Percentiles rank a stretch among this genome's conserved stretches.
These are phyloP conservation scores for Pyrus bretschneideri DNA, from an alignment of 306 rosid species.

Conservation along the genomic window DNA sequence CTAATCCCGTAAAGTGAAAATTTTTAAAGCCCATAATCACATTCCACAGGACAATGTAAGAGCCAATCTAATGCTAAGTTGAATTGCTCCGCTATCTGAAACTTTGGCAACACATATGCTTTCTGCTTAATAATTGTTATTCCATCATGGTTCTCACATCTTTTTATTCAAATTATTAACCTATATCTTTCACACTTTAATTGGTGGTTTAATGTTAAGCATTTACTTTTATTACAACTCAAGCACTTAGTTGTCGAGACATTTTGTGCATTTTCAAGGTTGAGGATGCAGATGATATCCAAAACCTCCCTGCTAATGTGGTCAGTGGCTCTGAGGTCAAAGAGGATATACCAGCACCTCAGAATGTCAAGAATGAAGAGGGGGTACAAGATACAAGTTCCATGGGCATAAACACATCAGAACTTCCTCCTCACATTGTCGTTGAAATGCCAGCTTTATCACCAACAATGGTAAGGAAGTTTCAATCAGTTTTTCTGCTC, in stretches of 20 bases:
- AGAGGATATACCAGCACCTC: conserved; percentile 34
- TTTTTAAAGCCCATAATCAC: background rate
- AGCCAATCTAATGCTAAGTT: background rate
- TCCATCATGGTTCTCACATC: background rate
- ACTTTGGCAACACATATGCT: background rate
- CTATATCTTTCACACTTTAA: background rate
- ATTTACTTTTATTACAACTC: conserved; percentile 6
- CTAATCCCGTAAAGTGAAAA: background rate
- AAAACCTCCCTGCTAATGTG: conserved; percentile 58
- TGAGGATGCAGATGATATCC: conserved; percentile 75
- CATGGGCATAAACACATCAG: conserved; percentile 38
- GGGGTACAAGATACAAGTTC: conserved; percentile 47
- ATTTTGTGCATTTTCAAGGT: conserved; percentile 57
- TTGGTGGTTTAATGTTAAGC: background rate
- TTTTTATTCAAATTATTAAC: too few species aligned
- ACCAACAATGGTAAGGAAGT: conserved; percentile 80
- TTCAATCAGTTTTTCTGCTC: conserved; percentile 8
- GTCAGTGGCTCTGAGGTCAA: conserved; percentile 34
- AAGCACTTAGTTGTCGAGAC: conserved; percentile 22
- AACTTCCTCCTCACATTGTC: conserved; percentile 77
- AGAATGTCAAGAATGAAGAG: conserved; percentile 38
- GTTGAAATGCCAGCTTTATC: conserved; percentile 95
- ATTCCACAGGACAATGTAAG: background rate
- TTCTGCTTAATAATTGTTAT: background rate
- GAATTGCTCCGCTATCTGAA: background rate